Conservation (phyloP, 192 early-diverging fungal genomes). For the Coemansia aciculifera region DNA sequence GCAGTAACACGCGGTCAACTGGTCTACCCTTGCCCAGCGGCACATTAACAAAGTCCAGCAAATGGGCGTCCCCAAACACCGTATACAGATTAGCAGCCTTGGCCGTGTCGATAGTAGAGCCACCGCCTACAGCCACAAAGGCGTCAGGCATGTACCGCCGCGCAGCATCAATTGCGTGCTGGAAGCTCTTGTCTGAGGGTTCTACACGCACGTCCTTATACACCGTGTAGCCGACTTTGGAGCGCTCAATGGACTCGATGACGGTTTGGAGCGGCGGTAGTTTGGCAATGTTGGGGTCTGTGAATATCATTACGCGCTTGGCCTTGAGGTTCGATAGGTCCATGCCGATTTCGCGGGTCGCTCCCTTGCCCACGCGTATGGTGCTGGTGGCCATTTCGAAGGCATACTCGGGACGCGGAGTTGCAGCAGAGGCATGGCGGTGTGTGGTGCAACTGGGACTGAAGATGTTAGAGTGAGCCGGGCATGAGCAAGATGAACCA, state of each 20-base stretch:
- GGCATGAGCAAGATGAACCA: constrained; percentile 50
- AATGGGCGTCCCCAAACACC: constrained; percentile 75
- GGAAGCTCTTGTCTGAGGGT: constrained; percentile 80
- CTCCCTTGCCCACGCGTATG: constrained; percentile 82
- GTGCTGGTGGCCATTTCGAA: constrained; percentile 89
- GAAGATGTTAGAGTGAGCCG: constrained; percentile 45
- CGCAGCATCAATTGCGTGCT: constrained; percentile 79
- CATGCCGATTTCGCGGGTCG: constrained; percentile 82
- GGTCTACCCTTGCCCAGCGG: constrained; percentile 85
- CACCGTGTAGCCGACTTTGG: constrained; percentile 68
- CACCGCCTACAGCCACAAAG: constrained; percentile 89
- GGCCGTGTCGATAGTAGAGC: constrained; percentile 87
- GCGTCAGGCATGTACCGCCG: constrained; percentile 74
- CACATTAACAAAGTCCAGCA: constrained; percentile 90
- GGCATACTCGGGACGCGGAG: constrained; percentile 61
- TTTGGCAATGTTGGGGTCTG: constrained; percentile 72
- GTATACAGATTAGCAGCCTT: constrained; percentile 91
- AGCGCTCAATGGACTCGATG: constrained; percentile 69
- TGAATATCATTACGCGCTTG: constrained; percentile 84
- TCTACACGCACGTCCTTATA: constrained; percentile 81
- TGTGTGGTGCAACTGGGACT: constrained; percentile 15
- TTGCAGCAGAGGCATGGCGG: constrained; percentile 30
- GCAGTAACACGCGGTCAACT: constrained; percentile 70
- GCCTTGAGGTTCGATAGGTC: constrained; percentile 78
- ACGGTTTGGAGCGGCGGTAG: constrained; percentile 75